A percentile compares a stretch with the other conserved stretches of the same genome.
These are phyloP conservation scores for Cafeteria roenbergensis DNA, from an alignment of 108 stramenopile genomes.

Conservation along the genomic window DNA sequence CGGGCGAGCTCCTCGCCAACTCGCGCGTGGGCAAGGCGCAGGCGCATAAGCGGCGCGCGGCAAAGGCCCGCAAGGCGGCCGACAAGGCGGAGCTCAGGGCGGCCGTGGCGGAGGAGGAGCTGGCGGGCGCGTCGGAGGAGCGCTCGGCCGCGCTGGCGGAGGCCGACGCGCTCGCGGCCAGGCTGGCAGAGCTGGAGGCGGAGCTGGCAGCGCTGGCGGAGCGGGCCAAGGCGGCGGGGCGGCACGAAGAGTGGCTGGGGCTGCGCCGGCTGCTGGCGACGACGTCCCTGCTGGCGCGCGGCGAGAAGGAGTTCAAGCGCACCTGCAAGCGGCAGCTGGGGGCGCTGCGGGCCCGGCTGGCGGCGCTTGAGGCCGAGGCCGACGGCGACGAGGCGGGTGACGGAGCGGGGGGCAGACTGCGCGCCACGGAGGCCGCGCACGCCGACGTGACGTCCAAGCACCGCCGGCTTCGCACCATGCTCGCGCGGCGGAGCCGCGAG, in stretches of 20 bases:
- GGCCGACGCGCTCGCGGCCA: no score
- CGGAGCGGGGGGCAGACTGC: background rate
- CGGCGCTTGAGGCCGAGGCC: no score
- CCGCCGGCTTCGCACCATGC: background rate
- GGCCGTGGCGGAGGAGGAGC: background rate
- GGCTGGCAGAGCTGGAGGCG: background rate
- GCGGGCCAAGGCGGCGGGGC: background rate
- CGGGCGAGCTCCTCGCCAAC: background rate
- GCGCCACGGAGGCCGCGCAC: background rate
- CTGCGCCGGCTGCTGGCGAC: background rate
- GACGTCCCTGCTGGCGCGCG: background rate
- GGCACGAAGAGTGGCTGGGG: background rate
- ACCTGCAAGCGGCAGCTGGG: background rate
- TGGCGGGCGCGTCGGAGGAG: background rate
- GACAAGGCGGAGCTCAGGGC: background rate
- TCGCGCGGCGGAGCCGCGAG: background rate
- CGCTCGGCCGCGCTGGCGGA: no score
- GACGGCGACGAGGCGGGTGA: background rate
- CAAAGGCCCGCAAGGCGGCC: no score
- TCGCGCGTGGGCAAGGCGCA: background rate
- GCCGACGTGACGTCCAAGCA: background rate
- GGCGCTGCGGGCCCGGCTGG: background rate
- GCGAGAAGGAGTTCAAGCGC: background rate
- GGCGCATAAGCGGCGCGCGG: background rate
- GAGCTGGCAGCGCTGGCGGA: background rate